Evolutionary conservation across 2,329 filamentous ascomycete species (phyloP).

Genomic region (Talaromyces sp.): DNA sequence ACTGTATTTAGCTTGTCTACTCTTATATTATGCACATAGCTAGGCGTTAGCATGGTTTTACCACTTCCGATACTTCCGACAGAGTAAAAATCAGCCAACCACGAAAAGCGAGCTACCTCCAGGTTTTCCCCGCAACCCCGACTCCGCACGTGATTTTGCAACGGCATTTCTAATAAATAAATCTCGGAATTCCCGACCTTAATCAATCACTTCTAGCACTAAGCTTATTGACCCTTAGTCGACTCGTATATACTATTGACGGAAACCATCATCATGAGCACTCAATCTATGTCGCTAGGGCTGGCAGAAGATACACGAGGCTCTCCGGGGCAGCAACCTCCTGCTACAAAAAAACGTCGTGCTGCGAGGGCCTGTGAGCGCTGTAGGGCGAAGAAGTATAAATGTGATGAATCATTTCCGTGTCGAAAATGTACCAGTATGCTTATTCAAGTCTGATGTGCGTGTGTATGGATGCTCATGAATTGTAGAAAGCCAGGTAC

Average conservation of each 20-base stretch:
- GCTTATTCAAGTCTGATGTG: constrained; percentile 13
- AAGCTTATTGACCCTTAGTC: background rate
- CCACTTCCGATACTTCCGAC: no score
- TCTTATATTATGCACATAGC: background rate
- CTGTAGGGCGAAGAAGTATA: constrained; percentile 49
- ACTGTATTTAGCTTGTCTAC: background rate
- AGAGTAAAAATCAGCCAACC: background rate
- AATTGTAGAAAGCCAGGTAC: background rate
- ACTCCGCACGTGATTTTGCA: background rate
- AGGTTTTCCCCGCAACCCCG: constrained; percentile 2
- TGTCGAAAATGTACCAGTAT: constrained; percentile 46
- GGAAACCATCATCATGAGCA: background rate
- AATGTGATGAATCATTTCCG: constrained; percentile 46
- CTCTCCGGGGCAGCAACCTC: constrained; percentile 11
- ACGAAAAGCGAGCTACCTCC: background rate
- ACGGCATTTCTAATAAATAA: background rate
- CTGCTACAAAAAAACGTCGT: constrained; percentile 34
- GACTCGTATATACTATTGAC: background rate
- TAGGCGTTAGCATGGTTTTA: background rate
- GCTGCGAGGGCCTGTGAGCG: constrained; percentile 47
- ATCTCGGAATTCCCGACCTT: background rate
- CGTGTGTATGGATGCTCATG: background rate
- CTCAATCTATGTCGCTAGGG: background rate
- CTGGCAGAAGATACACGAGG: background rate
- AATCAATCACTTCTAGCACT: background rate